Percentiles rank a stretch among this genome's conserved stretches.
Evolutionary conservation across 176 grass and related monocot species (phyloP).

Genomic region (Eleusine indica): DNA sequence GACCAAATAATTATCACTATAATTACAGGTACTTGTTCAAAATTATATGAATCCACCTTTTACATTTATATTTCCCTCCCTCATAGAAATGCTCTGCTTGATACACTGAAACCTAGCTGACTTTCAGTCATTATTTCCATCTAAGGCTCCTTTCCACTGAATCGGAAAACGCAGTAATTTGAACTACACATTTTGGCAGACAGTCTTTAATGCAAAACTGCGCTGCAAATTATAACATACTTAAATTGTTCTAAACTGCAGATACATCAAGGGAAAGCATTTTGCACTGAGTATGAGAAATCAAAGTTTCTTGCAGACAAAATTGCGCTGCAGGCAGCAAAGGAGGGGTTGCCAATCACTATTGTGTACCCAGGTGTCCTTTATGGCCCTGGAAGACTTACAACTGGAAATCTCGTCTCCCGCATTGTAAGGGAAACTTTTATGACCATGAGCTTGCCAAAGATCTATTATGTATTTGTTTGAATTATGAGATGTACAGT

Average conservation of each 20-base stretch:
- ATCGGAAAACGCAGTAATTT: not conserved
- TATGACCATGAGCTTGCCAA: not conserved
- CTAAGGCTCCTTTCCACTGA: not conserved
- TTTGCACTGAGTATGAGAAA: constrained; percentile 97
- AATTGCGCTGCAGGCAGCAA: constrained; percentile 80
- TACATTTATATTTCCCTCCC: not conserved
- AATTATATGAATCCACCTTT: not conserved
- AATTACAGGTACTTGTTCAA: not conserved
- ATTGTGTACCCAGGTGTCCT: constrained; percentile 88
- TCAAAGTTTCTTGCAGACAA: constrained; percentile 80
- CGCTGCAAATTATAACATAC: not conserved
- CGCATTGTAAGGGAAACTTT: constrained; percentile 64
- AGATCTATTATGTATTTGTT: constrained; percentile 18
- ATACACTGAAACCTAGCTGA: not conserved
- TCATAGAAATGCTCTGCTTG: not conserved
- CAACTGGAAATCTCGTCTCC: constrained; percentile 83
- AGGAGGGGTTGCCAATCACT: constrained; percentile 69
- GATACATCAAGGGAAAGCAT: constrained; percentile 73
- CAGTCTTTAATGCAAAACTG: not conserved
- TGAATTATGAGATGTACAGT: not conserved
- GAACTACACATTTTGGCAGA: not conserved
- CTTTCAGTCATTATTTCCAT: not conserved
- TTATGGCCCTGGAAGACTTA: constrained; percentile 86
- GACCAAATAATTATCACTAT: not conserved
- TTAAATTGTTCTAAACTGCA: constrained; percentile 46